A percentile compares a stretch with the other conserved stretches of the same genome.
phyloP scores from a whole-genome alignment of 768 basidiomycete genomes.

The Lentinula boryana region DNA sequence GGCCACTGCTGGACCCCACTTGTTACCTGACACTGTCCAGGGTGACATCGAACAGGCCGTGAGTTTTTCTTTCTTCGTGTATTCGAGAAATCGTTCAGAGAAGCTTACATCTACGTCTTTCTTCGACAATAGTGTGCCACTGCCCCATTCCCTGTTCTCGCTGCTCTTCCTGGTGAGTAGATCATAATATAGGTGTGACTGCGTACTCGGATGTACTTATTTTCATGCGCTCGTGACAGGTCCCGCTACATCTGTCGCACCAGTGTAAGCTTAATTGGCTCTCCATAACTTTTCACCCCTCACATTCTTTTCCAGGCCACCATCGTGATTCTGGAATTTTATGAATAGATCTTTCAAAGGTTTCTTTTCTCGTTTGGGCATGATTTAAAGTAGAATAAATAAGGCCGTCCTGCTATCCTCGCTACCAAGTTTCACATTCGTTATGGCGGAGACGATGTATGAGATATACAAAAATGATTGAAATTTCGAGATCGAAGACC shows the following conservation, averaged over 20 bases:
- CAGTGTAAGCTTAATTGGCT: slow-evolving; percentile 19
- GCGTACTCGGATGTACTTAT: background rate
- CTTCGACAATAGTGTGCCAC: slow-evolving; percentile 18
- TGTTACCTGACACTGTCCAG: slow-evolving; percentile 25
- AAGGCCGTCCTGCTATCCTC: too few species aligned
- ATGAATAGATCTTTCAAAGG: too few species aligned
- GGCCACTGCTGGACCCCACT: slow-evolving; percentile 19
- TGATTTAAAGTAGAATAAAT: too few species aligned
- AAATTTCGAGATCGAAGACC: too few species aligned
- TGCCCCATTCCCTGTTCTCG: slow-evolving; percentile 28
- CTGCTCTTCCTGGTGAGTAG: slow-evolving; percentile 15
- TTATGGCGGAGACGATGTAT: too few species aligned
- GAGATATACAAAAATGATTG: too few species aligned
- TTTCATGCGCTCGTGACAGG: slow-evolving; percentile 9
- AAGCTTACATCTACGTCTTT: background rate
- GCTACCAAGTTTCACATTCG: too few species aligned
- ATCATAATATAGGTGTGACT: background rate
- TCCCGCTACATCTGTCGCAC: slow-evolving; percentile 22
- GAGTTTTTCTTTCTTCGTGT: background rate
- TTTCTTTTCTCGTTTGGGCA: too few species aligned
- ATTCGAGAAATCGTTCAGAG: background rate
- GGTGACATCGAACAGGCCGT: slow-evolving; percentile 24
- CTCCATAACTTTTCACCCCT: too few species aligned
- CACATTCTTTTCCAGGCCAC: background rate
- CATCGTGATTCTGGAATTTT: background rate